Evolutionary conservation across 2,329 filamentous ascomycete genomes (phyloP).

Genomic region (Corinectria fuckeliana): DNA sequence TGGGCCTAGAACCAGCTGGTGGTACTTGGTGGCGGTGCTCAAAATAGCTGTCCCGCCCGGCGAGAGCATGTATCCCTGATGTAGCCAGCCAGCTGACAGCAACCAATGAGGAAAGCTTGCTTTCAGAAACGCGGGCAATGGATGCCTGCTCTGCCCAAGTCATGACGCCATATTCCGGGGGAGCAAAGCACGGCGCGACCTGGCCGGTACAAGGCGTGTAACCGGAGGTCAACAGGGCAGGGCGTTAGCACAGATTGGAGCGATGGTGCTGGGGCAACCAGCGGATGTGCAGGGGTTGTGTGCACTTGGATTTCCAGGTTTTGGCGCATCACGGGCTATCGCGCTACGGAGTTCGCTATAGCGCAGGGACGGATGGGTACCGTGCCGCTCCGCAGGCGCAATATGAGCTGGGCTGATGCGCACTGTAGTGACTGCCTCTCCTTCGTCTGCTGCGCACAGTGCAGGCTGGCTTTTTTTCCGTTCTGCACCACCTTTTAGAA

Average conservation of each 20-base stretch:
- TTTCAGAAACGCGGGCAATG: background rate
- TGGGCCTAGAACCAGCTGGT: constrained; percentile 8
- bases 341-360: background rate
- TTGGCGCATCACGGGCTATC: constrained; percentile 6
- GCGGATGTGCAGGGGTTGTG: background rate
- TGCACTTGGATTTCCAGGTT: background rate
- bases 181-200: constrained; percentile 5
- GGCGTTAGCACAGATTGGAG: constrained; percentile 9
- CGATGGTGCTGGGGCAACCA: constrained; percentile 20
- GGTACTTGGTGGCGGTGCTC: constrained; percentile 18
- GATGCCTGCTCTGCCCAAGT: background rate
- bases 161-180: background rate
- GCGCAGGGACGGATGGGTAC: background rate
- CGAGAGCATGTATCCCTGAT: constrained; percentile 1
- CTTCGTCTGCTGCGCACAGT: background rate
- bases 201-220: constrained; percentile 5
- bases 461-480: too few relatives aligned
- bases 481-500: background rate
- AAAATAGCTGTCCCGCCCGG: constrained; percentile 7
- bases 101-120: constrained; percentile 3
- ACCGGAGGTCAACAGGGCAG: constrained; percentile 1
- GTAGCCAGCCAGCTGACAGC: background rate
- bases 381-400: background rate
- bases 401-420: background rate
- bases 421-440: constrained; percentile 2